Evolutionary conservation across 805 yeast species (phyloP).

Genomic region (Saccharomyces kudriavzevii): DNA sequence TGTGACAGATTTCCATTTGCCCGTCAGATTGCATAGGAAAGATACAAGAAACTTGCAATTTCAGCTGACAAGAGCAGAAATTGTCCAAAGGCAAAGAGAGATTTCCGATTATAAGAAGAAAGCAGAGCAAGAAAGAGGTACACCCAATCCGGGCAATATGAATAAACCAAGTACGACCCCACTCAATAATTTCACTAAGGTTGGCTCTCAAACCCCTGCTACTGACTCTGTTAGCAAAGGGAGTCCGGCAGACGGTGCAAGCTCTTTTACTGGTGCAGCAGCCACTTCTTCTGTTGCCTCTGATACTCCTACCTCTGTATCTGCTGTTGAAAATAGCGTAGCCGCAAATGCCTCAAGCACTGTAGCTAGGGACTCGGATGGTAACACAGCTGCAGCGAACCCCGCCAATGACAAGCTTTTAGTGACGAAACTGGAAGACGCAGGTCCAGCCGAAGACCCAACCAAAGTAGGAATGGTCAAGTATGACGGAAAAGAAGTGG

Average conservation of each 20-base stretch:
- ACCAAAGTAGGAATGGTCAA: constrained; percentile 35
- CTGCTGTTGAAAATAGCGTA: not conserved
- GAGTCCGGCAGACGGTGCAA: not conserved
- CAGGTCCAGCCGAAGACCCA: constrained; percentile 32
- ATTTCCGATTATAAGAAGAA: constrained; percentile 32
- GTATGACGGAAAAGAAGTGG: constrained; percentile 33
- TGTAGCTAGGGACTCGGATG: not conserved
- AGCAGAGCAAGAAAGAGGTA: constrained; percentile 31
- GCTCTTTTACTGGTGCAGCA: not conserved
- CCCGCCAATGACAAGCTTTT: constrained; percentile 7
- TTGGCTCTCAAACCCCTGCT: not conserved
- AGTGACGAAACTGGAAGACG: constrained; percentile 32
- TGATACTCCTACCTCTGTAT: not conserved
- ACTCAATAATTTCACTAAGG: not conserved
- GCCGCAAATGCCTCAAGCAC: not conserved
- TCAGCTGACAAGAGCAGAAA: constrained; percentile 69
- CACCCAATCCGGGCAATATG: not conserved
- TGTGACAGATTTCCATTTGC: constrained; percentile 59
- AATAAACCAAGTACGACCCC: not conserved
- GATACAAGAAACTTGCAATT: constrained; percentile 89
- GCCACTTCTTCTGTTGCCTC: not conserved
- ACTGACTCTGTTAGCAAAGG: not conserved
- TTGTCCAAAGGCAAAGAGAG: constrained; percentile 53
- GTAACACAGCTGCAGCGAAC: not conserved
- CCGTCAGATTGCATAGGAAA: constrained; percentile 83